phyloP scores from a whole-genome alignment of 1,284 basidiomycete genomes.

The Sutorius eximius region DNA sequence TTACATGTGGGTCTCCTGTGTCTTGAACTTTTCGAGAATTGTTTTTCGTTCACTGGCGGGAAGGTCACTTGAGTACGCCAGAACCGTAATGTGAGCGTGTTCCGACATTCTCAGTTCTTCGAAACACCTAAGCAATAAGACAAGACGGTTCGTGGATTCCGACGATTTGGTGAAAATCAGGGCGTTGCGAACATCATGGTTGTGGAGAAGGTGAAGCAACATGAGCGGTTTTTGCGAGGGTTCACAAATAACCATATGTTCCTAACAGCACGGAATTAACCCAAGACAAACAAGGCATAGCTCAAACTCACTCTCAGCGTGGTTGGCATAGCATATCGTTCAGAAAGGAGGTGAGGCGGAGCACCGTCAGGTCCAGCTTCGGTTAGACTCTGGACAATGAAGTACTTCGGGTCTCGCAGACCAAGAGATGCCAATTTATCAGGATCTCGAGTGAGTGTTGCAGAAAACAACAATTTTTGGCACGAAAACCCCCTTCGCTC shows the following conservation, averaged over 20 bases:
- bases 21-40: slow-evolving; percentile 81
- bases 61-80: slow-evolving; percentile 88
- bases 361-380: slow-evolving; percentile 39
- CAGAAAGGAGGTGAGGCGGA: slow-evolving; percentile 58
- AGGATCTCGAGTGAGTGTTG: slow-evolving; percentile 93
- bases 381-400: slow-evolving; percentile 68
- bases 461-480: slow-evolving; percentile 96
- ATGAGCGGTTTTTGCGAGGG: slow-evolving; percentile 85
- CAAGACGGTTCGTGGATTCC: slow-evolving; percentile 84
- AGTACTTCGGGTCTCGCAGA: slow-evolving; percentile 83
- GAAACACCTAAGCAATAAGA: slow-evolving; percentile 83
- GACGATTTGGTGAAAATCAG: slow-evolving; percentile 96
- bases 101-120: slow-evolving; percentile 48
- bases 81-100: slow-evolving; percentile 46
- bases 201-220: slow-evolving; percentile 83
- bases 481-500: slow-evolving; percentile 67
- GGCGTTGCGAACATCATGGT: slow-evolving; percentile 60
- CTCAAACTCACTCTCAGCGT: slow-evolving; percentile 59
- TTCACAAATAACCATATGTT: slow-evolving; percentile 84
- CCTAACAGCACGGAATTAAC: slow-evolving; percentile 44
- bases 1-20: slow-evolving; percentile 82
- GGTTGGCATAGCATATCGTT: slow-evolving; percentile 81
- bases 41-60: slow-evolving; percentile 68
- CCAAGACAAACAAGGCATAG: background rate
- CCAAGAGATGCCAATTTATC: slow-evolving; percentile 85